phyloP scores from a whole-genome alignment of 192 early-diverging fungal species.

The Podila minutissima region DNA sequence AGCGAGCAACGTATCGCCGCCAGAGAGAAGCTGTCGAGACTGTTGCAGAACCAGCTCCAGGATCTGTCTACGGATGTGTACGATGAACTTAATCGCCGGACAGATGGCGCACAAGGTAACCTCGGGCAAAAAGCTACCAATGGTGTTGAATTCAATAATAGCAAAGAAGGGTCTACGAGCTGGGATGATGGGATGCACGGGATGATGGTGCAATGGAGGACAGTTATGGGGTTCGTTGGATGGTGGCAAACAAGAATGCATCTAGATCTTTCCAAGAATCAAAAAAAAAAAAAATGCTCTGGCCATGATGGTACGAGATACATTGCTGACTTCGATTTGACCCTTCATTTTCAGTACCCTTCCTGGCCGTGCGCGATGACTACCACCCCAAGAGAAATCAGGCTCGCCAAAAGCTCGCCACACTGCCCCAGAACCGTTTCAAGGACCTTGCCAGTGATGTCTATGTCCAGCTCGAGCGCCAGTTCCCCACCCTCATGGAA shows the following conservation, averaged over 20 bases:
- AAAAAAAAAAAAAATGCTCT: too few relatives aligned
- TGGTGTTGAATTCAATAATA: too few relatives aligned
- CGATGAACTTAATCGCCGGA: constrained; percentile 88
- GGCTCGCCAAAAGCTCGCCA: constrained; percentile 96
- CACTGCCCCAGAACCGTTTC: constrained; percentile 86
- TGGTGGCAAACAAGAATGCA: too few relatives aligned
- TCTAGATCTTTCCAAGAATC: too few relatives aligned
- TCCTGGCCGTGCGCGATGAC: constrained; percentile 83
- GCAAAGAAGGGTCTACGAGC: too few relatives aligned
- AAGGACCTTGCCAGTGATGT: constrained; percentile 94
- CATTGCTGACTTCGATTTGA: background rate
- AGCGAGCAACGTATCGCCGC: constrained; percentile 59
- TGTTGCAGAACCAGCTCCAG: constrained; percentile 87
- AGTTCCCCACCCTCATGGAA: constrained; percentile 65
- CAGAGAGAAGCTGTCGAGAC: constrained; percentile 80
- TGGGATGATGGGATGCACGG: too few relatives aligned
- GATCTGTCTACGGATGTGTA: constrained; percentile 97
- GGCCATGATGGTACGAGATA: background rate
- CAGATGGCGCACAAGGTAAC: constrained; percentile 68
- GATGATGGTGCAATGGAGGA: too few relatives aligned
- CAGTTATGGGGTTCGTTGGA: too few relatives aligned
- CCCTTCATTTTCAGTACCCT: constrained; percentile 66
- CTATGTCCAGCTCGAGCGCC: constrained; percentile 74
- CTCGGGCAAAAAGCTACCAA: background rate
- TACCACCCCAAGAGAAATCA: constrained; percentile 98